Base-by-base conservation (phyloP, 768 basidiomycete species). In the Tricholomella constricta region DNA sequence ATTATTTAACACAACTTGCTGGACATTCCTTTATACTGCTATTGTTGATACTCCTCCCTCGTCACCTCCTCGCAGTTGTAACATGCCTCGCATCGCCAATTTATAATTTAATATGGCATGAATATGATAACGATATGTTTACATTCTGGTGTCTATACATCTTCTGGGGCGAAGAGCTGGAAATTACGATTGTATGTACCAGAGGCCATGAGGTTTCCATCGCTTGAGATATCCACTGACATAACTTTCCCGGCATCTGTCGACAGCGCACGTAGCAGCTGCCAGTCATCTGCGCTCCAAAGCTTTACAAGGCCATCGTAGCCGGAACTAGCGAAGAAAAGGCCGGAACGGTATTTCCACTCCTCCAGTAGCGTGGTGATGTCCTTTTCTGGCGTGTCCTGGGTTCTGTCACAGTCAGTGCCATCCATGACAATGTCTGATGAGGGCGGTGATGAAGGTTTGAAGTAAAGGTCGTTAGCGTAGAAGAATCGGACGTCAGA, bases 271-370 rank as follows among this genome's bases (percentile, higher is more conserved):
- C 87, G 82, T 46, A 97, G 78, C 38, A 95, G 74, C 62, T 93
- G 94, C 97, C 97, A 99, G 64, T 99, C 97, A 66, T 98, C 97
- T 42, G 95, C 91, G 63, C 88, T 91, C 97, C 97, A 99, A 50
- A 99, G 64, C 69, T 97, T 94, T 65, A 99, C 91, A 52, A 89
- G 83, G 4, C 94, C 93, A 65, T 99, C 97, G 68, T 98, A 98
- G 3, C 97, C 95, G 3, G 91, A 78, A 59, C 91, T 93, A 3
- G 91, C 94, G 53, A 99, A 85, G 77, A 96, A 98, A 48, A 96
- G 73, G 2, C 97, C 97, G 9, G 89, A 86, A 4, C 89, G 85
- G 55, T 93, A 93, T 52, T 76, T 80, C 84, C 86, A 88, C 57
- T 92, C 88, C 55, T 90, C 85, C 45, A 76, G 70, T 10, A 74